These are phyloP conservation scores for Eucalyptus cloeziana DNA, from an alignment of 345 rosid species.

Conservation along the genomic window DNA sequence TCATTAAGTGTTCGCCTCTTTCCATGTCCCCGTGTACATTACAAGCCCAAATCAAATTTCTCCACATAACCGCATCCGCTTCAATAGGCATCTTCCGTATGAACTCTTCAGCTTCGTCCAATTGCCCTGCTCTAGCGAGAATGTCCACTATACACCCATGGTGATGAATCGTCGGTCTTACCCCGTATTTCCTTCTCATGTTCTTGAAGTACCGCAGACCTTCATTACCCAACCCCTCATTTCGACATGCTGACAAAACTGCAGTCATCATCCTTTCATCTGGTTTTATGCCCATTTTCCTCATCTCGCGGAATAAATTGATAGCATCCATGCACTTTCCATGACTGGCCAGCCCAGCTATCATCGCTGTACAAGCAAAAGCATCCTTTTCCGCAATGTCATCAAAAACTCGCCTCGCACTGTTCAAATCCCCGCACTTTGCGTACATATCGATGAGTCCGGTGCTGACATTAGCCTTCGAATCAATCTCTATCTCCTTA, in stretches of 20 bases:
- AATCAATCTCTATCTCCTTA: not conserved
- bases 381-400: not conserved
- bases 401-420: slow-evolving; percentile 8
- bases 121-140: slow-evolving; percentile 12
- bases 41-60: slow-evolving; percentile 17
- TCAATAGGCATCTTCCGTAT: slow-evolving; percentile 7
- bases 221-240: slow-evolving; percentile 8
- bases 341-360: slow-evolving; percentile 14
- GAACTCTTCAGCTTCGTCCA: slow-evolving; percentile 7
- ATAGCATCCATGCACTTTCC: slow-evolving; percentile 9
- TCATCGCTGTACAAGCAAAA: slow-evolving; percentile 17
- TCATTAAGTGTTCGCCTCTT: slow-evolving; percentile 3
- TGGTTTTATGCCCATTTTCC: not conserved
- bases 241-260: slow-evolving; percentile 10
- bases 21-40: not conserved
- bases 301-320: slow-evolving; percentile 6
- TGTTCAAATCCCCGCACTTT: slow-evolving; percentile 11
- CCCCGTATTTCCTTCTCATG: slow-evolving; percentile 8
- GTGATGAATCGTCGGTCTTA: slow-evolving; percentile 12
- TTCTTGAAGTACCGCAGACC: slow-evolving; percentile 10
- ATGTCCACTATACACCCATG: slow-evolving; percentile 24
- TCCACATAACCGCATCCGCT: slow-evolving; percentile 19
- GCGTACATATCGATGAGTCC: slow-evolving; percentile 10
- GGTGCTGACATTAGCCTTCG: not conserved
- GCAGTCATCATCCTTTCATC: slow-evolving; percentile 17